A percentile compares a stretch with the other conserved stretches of the same genome.
phyloP scores from a whole-genome alignment of 768 basidiomycete species.

The Boletus edulis region DNA sequence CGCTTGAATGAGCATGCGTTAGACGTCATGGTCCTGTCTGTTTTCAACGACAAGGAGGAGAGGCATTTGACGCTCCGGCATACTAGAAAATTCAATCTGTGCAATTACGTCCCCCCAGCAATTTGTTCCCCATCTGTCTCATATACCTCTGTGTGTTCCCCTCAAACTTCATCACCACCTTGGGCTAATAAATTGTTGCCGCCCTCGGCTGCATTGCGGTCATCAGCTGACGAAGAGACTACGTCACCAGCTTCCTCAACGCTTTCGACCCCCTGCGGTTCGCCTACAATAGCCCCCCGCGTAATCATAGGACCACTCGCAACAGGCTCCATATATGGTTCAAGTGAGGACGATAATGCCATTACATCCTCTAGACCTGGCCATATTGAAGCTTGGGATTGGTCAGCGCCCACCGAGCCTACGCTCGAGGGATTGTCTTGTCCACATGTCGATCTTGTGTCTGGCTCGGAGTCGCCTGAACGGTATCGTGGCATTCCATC shows the following conservation, averaged over 20 bases:
- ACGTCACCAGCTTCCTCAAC: conserved; percentile 27
- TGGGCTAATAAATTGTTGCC: background rate
- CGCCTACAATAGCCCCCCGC: conserved; percentile 19
- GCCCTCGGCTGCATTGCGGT: background rate
- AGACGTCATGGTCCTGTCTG: conserved; percentile 1
- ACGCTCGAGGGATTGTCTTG: background rate
- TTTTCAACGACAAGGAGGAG: background rate
- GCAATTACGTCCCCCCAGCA: conserved; percentile 35
- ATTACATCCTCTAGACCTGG: background rate
- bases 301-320: conserved; percentile 27
- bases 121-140: conserved; percentile 2
- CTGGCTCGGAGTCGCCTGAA: conserved; percentile 23
- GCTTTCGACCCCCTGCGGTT: conserved; percentile 23
- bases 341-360: background rate
- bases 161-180: background rate
- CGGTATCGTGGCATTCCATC: background rate
- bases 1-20: conserved; percentile 12
- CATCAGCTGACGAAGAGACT: conserved; percentile 11
- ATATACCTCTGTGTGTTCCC: background rate
- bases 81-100: conserved; percentile 26
- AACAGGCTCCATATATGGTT: background rate
- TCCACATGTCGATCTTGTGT: background rate
- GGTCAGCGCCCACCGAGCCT: conserved; percentile 11
- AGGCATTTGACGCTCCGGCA: background rate
- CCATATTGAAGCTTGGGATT: conserved; percentile 22